These are phyloP conservation scores for Periconia digitata DNA, from an alignment of 2,329 filamentous ascomycete species.

Conservation along the genomic window DNA sequence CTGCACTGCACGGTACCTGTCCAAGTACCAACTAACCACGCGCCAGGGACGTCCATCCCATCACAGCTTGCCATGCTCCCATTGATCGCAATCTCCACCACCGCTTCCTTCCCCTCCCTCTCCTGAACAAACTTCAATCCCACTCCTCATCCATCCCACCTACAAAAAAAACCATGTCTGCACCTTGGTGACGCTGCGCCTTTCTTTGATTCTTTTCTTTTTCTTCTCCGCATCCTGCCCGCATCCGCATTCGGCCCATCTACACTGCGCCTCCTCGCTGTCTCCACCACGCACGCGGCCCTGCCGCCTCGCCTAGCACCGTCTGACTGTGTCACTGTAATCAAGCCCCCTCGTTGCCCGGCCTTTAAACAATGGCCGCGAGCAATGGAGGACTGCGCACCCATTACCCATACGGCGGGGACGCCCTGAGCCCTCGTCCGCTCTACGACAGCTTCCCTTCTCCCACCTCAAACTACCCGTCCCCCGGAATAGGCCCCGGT, in stretches of 20 bases:
- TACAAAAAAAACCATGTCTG: no score
- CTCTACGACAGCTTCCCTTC: conserved; percentile 31
- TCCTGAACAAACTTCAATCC: no score
- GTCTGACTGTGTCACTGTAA: background rate
- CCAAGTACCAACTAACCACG: no score
- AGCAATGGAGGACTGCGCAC: conserved; percentile 36
- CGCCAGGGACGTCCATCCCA: no score
- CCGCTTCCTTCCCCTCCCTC: no score
- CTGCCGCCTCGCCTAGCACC: background rate
- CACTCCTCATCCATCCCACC: no score
- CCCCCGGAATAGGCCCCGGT: conserved; percentile 18
- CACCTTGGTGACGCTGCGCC: no score
- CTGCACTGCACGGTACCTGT: no score
- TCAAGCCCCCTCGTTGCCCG: conserved; percentile 4
- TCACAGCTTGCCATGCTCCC: no score
- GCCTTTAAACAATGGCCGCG: conserved; percentile 25
- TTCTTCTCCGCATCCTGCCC: conserved; percentile 27
- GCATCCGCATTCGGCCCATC: conserved; percentile 5
- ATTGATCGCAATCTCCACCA: no score
- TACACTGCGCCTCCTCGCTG: conserved; percentile 23
- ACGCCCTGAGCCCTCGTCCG: conserved; percentile 35
- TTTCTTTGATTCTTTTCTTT: background rate
- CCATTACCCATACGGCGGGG: conserved; percentile 35
- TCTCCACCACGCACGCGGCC: conserved; percentile 7
- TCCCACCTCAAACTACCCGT: conserved; percentile 42